These are phyloP conservation scores for Botrytis tulipae DNA, from an alignment of 2,329 filamentous ascomycete species.

Conservation along the genomic window DNA sequence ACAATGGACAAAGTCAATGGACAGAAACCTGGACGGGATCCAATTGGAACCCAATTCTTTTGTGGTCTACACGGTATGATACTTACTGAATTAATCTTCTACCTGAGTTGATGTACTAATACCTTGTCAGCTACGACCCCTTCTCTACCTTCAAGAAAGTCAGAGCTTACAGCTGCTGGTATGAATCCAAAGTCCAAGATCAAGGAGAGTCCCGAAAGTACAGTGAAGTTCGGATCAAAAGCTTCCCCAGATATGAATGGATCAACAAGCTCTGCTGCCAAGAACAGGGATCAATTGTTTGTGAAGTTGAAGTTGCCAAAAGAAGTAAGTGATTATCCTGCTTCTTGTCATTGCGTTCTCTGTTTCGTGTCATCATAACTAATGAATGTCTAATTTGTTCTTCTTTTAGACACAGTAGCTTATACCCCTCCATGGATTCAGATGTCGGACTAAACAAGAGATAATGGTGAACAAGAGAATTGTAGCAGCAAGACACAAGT, in stretches of 20 bases:
- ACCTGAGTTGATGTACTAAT: neutral
- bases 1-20: neutral
- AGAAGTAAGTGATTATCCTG: neutral
- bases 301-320: neutral
- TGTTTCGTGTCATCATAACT: neutral
- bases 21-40: neutral
- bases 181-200: neutral
- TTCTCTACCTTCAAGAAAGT: rapidly evolving
- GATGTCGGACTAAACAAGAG: neutral
- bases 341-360: neutral
- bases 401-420: neutral
- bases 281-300: neutral
- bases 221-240: neutral
- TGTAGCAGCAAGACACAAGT: neutral
- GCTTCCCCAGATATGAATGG: neutral
- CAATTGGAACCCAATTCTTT: neutral
- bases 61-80: neutral
- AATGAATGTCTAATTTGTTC: neutral
- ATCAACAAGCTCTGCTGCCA: neutral
- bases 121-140: neutral
- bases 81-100: neutral
- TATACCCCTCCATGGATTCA: neutral
- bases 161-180: neutral
- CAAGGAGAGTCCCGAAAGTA: neutral
- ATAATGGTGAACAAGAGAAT: neutral